These are phyloP conservation scores for Pseudocercospora fijiensis DNA, from an alignment of 2,329 filamentous ascomycete species.

Conservation along the genomic window DNA sequence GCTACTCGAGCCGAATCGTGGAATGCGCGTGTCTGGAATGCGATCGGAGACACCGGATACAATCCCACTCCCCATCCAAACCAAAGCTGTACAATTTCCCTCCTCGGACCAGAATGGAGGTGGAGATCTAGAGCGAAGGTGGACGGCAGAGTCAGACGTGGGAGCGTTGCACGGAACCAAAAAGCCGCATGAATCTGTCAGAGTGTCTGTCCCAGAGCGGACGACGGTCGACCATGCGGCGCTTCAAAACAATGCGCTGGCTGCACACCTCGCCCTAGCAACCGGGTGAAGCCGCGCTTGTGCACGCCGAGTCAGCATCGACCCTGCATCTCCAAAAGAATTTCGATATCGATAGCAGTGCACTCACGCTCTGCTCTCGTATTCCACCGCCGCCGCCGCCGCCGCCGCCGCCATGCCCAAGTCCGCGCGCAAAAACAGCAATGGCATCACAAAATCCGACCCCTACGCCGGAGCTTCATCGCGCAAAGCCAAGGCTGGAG, in stretches of 20 bases:
- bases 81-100: not conserved
- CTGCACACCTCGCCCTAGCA: not conserved
- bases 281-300: not conserved
- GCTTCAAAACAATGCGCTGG: not conserved
- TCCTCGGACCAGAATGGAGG: not conserved
- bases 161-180: not conserved
- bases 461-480: constrained; percentile 48
- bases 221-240: no score
- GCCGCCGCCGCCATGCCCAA: constrained; percentile 45
- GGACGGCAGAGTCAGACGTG: not conserved
- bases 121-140: not conserved
- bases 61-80: not conserved
- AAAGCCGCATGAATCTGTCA: not conserved
- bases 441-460: constrained; percentile 39
- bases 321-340: not conserved
- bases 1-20: constrained; percentile 21
- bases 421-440: constrained; percentile 37
- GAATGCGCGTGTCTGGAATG: constrained; percentile 7
- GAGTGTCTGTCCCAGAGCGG: no score
- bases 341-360: not conserved
- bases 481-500: constrained; percentile 45
- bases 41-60: not conserved
- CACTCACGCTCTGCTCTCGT: no score
- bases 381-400: not conserved
- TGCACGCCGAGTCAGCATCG: not conserved